Base-by-base conservation (phyloP, 345 rosid species). In the Sonneratia caseolaris region DNA sequence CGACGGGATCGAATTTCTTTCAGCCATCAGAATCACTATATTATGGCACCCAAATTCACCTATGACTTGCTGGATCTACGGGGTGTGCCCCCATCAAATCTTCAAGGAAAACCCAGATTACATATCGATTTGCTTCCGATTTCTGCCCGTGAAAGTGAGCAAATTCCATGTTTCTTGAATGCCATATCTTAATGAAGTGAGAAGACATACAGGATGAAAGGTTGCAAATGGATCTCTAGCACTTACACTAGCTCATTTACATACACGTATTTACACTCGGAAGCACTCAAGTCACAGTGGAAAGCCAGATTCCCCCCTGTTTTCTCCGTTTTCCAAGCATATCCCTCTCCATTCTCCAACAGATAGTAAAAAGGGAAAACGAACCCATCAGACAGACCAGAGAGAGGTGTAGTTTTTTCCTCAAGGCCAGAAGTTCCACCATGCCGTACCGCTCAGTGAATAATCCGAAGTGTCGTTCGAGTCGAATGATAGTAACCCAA, bases 391-490 rank as follows among this genome's bases (percentile, higher is more conserved):
- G 3, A 32, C 38, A 27, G 37, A 62, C 66, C 38, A 27, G 32
- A 62, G 37, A 62, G 2, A 32, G 27, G 51, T 5, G 51, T 13
- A 5, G 51, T 18, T 2, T 18, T 53, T 53, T 16, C 22, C 42
- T 83, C 77, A 88, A 68, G 80, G 71, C 86, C 93, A 84, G 77
- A 83, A 86, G 65, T 81, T 85, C 69, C 81, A 79, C 91, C 91
- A 84, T 40, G 49, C 65, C 16, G 87, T 75, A 43, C 72, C 76
- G 75, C 77, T 79, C 71, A 77, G 76, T 27, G 87, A 73, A 51
- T 81, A 85, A 73, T 90, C 89, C 65, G 84, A 78, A 51, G 79
- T 70, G 47, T 75, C 71, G 64, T 71, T 79, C 69, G 86, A 83
- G 37, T 22, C 77, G 67, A 84, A 80, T 22, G 82, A 65, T 73